Evolutionary conservation across 202 grass and related monocot genomes (phyloP).

Genomic region (Setaria italica): DNA sequence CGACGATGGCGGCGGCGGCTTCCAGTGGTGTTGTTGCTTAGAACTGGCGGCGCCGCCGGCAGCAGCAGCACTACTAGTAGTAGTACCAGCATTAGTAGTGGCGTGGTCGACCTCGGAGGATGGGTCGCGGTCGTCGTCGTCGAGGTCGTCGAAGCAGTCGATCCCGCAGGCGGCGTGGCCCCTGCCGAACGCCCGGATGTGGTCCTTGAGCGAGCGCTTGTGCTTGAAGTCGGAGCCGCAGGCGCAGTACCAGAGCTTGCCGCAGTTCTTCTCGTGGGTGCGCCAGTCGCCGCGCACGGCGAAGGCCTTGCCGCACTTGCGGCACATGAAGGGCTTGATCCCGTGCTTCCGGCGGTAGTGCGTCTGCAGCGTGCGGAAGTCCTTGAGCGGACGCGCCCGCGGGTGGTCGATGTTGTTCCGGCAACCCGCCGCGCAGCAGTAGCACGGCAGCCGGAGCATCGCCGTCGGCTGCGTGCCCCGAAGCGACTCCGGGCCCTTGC

Average conservation of each 20-base stretch:
- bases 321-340: slow-evolving; percentile 94
- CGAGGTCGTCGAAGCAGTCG: slow-evolving; percentile 66
- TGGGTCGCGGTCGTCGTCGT: slow-evolving; percentile 60
- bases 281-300: slow-evolving; percentile 90
- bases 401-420: slow-evolving; percentile 85
- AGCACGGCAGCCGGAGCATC: slow-evolving; percentile 86
- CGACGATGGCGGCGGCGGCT: not conserved
- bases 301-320: slow-evolving; percentile 88
- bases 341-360: slow-evolving; percentile 90
- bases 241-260: slow-evolving; percentile 90
- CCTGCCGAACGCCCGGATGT: slow-evolving; percentile 66
- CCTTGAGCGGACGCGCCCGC: slow-evolving; percentile 67
- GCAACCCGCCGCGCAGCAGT: slow-evolving; percentile 75
- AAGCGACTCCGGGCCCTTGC: slow-evolving; percentile 77
- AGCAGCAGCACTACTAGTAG: not conserved
- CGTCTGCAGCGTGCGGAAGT: slow-evolving; percentile 83
- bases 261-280: slow-evolving; percentile 93
- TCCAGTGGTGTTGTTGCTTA: not conserved
- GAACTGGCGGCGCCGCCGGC: not conserved
- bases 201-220: slow-evolving; percentile 85
- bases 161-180: slow-evolving; percentile 66
- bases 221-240: slow-evolving; percentile 93
- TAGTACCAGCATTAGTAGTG: accelerated
- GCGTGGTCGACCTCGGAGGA: slow-evolving; percentile 57
- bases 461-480: slow-evolving; percentile 81